phyloP scores from a whole-genome alignment of 768 basidiomycete species.

The Lactarius akahatsu region DNA sequence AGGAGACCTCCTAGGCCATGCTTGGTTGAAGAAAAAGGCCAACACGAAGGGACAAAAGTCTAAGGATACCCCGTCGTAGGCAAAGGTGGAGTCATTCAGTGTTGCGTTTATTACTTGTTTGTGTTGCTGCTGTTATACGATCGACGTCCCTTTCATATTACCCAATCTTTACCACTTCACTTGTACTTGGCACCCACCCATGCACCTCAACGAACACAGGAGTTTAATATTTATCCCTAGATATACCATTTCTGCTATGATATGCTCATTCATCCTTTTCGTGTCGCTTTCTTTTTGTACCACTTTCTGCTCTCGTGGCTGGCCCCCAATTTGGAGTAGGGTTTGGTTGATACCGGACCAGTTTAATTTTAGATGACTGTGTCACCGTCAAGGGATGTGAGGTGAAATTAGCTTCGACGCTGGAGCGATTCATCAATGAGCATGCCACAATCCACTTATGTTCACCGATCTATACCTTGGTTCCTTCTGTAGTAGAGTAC shows the following conservation, averaged over 20 bases:
- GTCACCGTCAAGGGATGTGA: conserved; percentile 66
- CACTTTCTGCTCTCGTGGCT: conserved; percentile 55
- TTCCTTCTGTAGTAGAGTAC: conserved; percentile 63
- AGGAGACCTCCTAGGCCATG: conserved; percentile 66
- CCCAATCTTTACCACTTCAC: neutral
- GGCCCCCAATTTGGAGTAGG: conserved; percentile 95
- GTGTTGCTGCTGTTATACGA: neutral
- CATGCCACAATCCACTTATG: neutral
- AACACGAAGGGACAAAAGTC: conserved; percentile 10
- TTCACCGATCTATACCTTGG: conserved; percentile 50
- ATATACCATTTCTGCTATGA: conserved; percentile 27
- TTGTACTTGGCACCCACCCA: conserved; percentile 13
- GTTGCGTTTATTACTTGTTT: neutral
- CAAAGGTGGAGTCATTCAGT: neutral
- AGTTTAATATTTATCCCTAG: conserved; percentile 22
- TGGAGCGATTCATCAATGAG: conserved; percentile 33
- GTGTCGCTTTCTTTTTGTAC: conserved; percentile 45
- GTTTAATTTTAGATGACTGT: conserved; percentile 61
- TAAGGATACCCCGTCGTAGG: conserved; percentile 10
- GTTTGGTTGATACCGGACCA: conserved; percentile 89
- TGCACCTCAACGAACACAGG: conserved; percentile 3
- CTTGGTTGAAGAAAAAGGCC: conserved; percentile 53
- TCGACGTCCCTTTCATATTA: neutral
- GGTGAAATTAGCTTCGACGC: conserved; percentile 69
- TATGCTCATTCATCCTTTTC: conserved; percentile 31